Conservation (phyloP, 1,284 basidiomycete genomes). For the Fomes fomentarius region DNA sequence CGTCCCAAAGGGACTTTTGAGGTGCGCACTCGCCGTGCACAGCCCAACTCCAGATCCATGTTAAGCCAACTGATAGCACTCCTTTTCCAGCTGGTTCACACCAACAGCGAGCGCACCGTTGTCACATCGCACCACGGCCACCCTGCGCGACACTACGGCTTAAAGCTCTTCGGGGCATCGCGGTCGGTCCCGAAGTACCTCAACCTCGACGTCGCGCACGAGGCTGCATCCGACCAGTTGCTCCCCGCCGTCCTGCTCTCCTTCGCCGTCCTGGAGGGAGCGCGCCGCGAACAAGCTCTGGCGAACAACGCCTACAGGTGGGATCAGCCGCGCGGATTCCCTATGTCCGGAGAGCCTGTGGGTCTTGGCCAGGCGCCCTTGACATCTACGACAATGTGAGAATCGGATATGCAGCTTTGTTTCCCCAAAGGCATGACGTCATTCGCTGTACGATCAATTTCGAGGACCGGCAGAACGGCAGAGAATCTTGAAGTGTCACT, state of each 20-base stretch:
- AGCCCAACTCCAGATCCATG: not conserved
- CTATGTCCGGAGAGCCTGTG: too few relatives aligned
- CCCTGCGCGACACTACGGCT: not conserved
- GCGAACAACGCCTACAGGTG: not conserved
- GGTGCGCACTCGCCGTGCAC: not conserved
- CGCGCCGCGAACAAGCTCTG: not conserved
- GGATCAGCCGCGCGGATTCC: too few relatives aligned
- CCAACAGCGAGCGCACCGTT: not conserved
- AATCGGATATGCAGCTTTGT: too few relatives aligned
- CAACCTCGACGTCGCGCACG: not conserved
- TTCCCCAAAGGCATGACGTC: too few relatives aligned
- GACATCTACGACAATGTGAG: too few relatives aligned
- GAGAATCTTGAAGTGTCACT: too few relatives aligned
- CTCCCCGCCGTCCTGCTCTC: not conserved
- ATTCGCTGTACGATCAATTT: too few relatives aligned
- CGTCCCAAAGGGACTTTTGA: not conserved
- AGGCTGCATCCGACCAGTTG: not conserved
- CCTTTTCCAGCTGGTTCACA: not conserved
- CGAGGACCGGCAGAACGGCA: too few relatives aligned
- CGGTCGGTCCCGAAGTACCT: not conserved
- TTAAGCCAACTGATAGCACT: not conserved
- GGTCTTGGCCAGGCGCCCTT: too few relatives aligned
- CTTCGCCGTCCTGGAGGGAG: conserved; percentile 1
- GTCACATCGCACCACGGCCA: not conserved
- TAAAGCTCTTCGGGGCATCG: not conserved